These are phyloP conservation scores for Wallacemonas sp. DNA, from an alignment of 208 protist species.

Conservation along the genomic window DNA sequence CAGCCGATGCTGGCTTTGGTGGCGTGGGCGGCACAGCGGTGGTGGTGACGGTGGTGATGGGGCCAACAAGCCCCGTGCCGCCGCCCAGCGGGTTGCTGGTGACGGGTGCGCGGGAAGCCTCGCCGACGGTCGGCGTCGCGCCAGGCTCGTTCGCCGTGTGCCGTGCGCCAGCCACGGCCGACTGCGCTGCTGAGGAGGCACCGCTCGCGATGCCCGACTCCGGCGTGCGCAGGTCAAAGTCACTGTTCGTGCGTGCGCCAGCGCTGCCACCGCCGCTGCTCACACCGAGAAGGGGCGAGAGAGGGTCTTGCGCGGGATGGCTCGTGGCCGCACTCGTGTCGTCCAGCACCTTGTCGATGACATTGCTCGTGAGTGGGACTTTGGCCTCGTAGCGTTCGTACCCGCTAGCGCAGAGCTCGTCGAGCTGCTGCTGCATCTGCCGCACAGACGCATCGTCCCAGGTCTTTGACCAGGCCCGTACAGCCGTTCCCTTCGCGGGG, in stretches of 20 bases:
- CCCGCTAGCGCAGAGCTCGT: constrained; percentile 69
- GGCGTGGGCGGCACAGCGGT: background rate
- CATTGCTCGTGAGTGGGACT: constrained; percentile 49
- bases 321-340: constrained; percentile 4
- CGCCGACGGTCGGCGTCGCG: too few relatives aligned
- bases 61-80: background rate
- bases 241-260: background rate
- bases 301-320: too few relatives aligned
- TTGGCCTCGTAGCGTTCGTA: constrained; percentile 77
- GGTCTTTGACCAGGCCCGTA: constrained; percentile 43
- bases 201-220: too few relatives aligned
- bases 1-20: background rate
- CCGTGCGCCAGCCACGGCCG: too few relatives aligned
- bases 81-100: constrained; percentile 9
- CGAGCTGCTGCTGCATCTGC: constrained; percentile 44
- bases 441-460: constrained; percentile 38
- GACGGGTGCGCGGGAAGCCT: background rate
- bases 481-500: constrained; percentile 40
- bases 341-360: constrained; percentile 59
- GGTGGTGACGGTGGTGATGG: background rate
- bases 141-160: background rate
- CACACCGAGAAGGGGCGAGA: background rate
- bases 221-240: too few relatives aligned
- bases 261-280: background rate
- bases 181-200: too few relatives aligned